Evolutionary conservation across 805 yeast genomes (phyloP).

Genomic region (Teunomyces stri): DNA sequence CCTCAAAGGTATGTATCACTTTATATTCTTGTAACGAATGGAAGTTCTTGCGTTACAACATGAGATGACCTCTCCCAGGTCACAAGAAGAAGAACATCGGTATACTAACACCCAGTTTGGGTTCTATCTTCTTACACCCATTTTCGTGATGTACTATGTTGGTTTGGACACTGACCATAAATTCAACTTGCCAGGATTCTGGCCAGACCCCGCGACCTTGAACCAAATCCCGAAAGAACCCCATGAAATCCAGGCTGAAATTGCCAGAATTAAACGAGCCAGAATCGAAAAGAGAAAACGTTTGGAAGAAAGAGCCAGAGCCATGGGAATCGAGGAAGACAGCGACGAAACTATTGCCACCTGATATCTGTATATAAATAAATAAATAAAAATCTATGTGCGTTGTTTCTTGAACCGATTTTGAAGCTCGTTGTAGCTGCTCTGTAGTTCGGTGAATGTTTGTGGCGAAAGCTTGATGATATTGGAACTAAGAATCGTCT

Average conservation of each 20-base stretch:
- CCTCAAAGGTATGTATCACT: slow-evolving; percentile 32
- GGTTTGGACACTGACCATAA: slow-evolving; percentile 88
- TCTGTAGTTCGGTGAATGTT: neutral
- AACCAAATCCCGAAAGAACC: slow-evolving; percentile 92
- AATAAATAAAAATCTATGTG: neutral
- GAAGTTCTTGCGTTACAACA: neutral
- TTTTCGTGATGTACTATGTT: slow-evolving; percentile 88
- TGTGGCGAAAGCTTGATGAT: neutral
- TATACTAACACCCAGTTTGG: slow-evolving; percentile 52
- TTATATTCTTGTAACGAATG: no score
- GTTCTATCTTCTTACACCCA: slow-evolving; percentile 81
- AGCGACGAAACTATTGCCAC: slow-evolving; percentile 14
- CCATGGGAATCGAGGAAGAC: slow-evolving; percentile 60
- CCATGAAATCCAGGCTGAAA: slow-evolving; percentile 85
- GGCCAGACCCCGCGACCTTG: slow-evolving; percentile 94
- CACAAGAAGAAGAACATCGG: no score
- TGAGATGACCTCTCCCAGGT: no score
- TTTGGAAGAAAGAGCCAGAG: slow-evolving; percentile 68
- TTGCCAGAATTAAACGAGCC: slow-evolving; percentile 81
- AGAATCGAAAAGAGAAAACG: slow-evolving; percentile 69
- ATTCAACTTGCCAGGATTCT: slow-evolving; percentile 88
- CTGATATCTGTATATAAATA: slow-evolving; percentile 4
- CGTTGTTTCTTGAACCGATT: slow-evolving; percentile 1
- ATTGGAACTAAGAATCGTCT: neutral
- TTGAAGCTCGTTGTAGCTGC: neutral